Base-by-base conservation (phyloP, 202 grass and related monocot species). In the Eragrostis tef region DNA sequence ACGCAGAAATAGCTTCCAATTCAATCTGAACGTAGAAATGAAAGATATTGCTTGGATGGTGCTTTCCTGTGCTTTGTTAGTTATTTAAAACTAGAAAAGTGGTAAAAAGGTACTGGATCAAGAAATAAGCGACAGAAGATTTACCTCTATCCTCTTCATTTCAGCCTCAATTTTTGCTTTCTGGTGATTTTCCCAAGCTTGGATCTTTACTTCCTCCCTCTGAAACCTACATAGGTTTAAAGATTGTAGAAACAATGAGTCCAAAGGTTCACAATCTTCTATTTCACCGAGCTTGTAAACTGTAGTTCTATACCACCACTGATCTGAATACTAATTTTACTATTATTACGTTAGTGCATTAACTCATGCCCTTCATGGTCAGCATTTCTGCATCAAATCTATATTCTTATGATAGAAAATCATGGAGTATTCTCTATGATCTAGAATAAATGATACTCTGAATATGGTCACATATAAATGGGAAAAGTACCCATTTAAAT, bases 121-220 rank as follows among this genome's bases (percentile, higher is more conserved):
- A 52, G 62, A 16, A 51, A 50, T 69, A 70, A 26, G 29, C 25
- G 29, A 16, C 47, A 48, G 42, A 73, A 41, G 42, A n/a, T 36
- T 9, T 65, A 99, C 96, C 93, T 99, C 96, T 70, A 96, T 82
- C 78, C 83, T 89, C 84, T 94, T 92, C 89, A 93, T 88, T 83
- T 96, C 90, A 78, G 90, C 85, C 81, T 99, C 93, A 48, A 90
- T 86, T 87, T 96, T 99, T 12, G 90, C 90, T 75, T 91, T 93
- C 64, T 95, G 93, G 60, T 92, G 93, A 83, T 99, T 93, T 87
- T 96, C 96, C 96, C 96, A 99, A 75, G 87, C 96, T 90, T 93
- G 96, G 63, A 99, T 95, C 71, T 94, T 95, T 76, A 80, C 84
- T 83, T 98, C 92, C 57, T 93, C 88, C 25, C 83, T 82, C 68